phyloP scores from a whole-genome alignment of 2,329 filamentous ascomycete genomes.

The Pseudogymnoascus sp. region DNA sequence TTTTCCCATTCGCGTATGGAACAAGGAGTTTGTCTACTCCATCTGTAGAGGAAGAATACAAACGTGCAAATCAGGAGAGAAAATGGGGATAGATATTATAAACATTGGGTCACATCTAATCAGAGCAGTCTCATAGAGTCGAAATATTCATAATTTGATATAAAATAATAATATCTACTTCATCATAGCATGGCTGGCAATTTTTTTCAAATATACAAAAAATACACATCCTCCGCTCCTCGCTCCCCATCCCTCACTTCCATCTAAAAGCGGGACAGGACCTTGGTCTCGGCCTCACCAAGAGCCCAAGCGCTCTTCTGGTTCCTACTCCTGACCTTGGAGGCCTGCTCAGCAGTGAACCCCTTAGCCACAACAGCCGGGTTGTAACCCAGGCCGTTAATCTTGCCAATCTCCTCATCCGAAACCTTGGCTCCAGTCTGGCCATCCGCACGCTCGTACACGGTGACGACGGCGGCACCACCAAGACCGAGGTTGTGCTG shows the following conservation, averaged over 20 bases:
- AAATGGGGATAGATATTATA: background rate
- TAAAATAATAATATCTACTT: background rate
- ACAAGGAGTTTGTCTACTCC: background rate
- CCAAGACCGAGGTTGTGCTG: constrained; percentile 93
- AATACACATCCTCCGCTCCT: background rate
- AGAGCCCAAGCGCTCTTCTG: constrained; percentile 65
- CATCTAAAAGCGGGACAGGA: constrained; percentile 57
- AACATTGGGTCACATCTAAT: background rate
- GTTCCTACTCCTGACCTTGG: constrained; percentile 61
- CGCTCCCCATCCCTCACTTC: background rate
- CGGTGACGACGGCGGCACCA: constrained; percentile 81
- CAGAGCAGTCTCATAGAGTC: background rate
- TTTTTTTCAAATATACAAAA: background rate
- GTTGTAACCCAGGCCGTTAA: constrained; percentile 75
- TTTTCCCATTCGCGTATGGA: background rate
- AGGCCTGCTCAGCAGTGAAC: constrained; percentile 71
- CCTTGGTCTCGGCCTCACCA: constrained; percentile 65
- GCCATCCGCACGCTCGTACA: constrained; percentile 80
- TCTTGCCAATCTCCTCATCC: constrained; percentile 54
- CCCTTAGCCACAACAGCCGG: constrained; percentile 84
- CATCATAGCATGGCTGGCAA: background rate
- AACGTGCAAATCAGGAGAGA: background rate
- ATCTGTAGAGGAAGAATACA: background rate
- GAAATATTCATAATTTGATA: background rate
- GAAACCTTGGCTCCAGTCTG: constrained; percentile 45